Percentiles rank a stretch among this genome's conserved stretches.
Evolutionary conservation across 208 protist species (phyloP).

Genomic region (Trypanosoma avium): DNA sequence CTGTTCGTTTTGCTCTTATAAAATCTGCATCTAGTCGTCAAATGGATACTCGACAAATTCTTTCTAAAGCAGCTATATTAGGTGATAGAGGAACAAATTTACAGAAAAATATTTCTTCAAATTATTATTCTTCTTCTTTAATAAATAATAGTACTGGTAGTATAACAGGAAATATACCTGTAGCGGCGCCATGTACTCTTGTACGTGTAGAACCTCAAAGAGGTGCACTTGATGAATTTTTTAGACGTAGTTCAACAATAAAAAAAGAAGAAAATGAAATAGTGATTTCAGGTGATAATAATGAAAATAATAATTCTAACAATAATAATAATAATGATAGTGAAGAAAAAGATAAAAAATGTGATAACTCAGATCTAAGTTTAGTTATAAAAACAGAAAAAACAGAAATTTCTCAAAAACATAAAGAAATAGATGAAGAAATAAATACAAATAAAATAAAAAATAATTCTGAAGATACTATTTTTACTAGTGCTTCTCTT

Average conservation of each 20-base stretch:
- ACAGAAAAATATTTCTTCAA: background rate
- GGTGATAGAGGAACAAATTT: conserved; percentile 17
- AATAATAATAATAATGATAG: background rate
- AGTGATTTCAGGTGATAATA: background rate
- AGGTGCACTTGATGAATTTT: conserved; percentile 73
- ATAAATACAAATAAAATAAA: background rate
- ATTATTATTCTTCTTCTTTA: too few relatives aligned
- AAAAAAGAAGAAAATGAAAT: background rate
- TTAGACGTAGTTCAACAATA: conserved; percentile 13
- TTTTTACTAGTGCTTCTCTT: too few relatives aligned
- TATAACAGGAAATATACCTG: conserved; percentile 14
- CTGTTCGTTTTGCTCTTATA: conserved; percentile 53
- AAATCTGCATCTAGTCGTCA: conserved; percentile 59
- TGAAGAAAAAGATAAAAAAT: too few relatives aligned
- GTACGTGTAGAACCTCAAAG: conserved; percentile 78
- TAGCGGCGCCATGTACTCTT: conserved; percentile 60
- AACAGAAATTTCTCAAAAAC: background rate
- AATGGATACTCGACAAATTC: conserved; percentile 40
- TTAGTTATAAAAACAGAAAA: background rate
- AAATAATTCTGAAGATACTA: too few relatives aligned
- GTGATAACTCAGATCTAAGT: too few relatives aligned
- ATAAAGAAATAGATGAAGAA: background rate
- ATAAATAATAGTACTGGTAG: too few relatives aligned
- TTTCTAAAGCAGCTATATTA: conserved; percentile 25
- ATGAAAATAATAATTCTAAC: background rate